phyloP scores from a whole-genome alignment of 805 yeast species.

The Yarrowia divulgata region DNA sequence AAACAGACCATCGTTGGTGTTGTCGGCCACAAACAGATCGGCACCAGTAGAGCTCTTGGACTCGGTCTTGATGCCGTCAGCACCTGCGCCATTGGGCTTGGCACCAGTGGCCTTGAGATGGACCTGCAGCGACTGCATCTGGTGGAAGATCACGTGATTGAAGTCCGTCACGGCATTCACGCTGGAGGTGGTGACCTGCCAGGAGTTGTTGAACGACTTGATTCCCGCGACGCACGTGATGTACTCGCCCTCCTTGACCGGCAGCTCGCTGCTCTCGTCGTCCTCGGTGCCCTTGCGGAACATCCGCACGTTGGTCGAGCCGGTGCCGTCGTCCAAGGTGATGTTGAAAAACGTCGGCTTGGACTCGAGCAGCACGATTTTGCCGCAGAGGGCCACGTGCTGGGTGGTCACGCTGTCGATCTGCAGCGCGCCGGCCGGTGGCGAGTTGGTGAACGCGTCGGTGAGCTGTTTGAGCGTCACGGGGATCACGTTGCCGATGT shows the following conservation, averaged over 20 bases:
- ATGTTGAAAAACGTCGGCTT: slow-evolving; percentile 56
- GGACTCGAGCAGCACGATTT: slow-evolving; percentile 56
- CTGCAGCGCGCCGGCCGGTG: slow-evolving; percentile 63
- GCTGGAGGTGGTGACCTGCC: slow-evolving; percentile 58
- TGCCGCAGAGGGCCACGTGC: slow-evolving; percentile 63
- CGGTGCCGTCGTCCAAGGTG: slow-evolving; percentile 73
- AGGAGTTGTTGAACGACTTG: slow-evolving; percentile 59
- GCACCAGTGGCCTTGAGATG: slow-evolving; percentile 24
- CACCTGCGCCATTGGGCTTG: background rate
- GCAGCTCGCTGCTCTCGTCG: slow-evolving; percentile 48
- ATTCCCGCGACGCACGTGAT: slow-evolving; percentile 59
- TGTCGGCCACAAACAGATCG: slow-evolving; percentile 25
- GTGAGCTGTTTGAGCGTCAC: slow-evolving; percentile 70
- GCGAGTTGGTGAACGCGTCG: slow-evolving; percentile 59
- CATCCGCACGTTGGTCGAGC: slow-evolving; percentile 64
- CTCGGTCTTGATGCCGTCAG: slow-evolving; percentile 1
- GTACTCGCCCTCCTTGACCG: slow-evolving; percentile 54
- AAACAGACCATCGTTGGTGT: background rate
- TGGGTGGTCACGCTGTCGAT: slow-evolving; percentile 63
- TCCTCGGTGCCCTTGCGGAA: slow-evolving; percentile 47
- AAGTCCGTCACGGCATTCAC: slow-evolving; percentile 60
- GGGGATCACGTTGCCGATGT: slow-evolving; percentile 51
- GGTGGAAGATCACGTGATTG: slow-evolving; percentile 68
- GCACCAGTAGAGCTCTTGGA: background rate
- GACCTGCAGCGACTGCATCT: slow-evolving; percentile 60